These are phyloP conservation scores for Azolla pinnata DNA, from an alignment of 75 land plant genomes.

Conservation along the genomic window DNA sequence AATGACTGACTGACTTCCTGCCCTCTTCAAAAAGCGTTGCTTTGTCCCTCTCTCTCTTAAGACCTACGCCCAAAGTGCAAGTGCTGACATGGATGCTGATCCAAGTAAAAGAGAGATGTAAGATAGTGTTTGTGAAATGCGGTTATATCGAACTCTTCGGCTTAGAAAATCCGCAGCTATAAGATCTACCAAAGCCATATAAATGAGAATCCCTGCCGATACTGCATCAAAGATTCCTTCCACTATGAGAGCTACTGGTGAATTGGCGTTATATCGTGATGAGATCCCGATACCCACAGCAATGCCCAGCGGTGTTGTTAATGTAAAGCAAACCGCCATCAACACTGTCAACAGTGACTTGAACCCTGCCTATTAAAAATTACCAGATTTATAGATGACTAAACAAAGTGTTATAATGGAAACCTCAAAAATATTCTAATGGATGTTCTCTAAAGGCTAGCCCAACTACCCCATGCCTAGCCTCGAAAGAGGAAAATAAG, in stretches of 20 bases:
- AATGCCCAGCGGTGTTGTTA: conserved; percentile 36
- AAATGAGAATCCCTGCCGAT: conserved; percentile 34
- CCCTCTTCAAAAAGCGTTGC: too few species aligned
- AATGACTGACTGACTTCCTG: too few species aligned
- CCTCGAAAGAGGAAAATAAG: too few species aligned
- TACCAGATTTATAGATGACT: neutral
- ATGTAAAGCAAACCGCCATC: conserved; percentile 61
- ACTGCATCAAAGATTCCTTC: conserved; percentile 29
- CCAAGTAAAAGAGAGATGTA: conserved; percentile 25
- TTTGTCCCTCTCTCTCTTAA: too few species aligned
- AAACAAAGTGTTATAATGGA: neutral
- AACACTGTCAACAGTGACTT: conserved; percentile 26
- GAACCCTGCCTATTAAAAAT: conserved; percentile 44
- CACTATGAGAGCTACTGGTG: conserved; percentile 23
- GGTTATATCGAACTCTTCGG: conserved; percentile 12
- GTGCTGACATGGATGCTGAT: conserved; percentile 23
- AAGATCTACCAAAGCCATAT: conserved; percentile 40
- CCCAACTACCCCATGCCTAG: too few species aligned
- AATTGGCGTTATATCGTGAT: conserved; percentile 19
- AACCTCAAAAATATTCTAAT: neutral
- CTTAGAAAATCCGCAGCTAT: conserved; percentile 37
- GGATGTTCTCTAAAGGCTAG: too few species aligned
- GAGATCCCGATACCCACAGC: conserved; percentile 33
- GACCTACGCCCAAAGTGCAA: conserved; percentile 33
- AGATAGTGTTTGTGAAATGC: conserved; percentile 16